Base-by-base conservation (phyloP, 2,329 filamentous ascomycete species). In the Pseudodiploospora longispora region DNA sequence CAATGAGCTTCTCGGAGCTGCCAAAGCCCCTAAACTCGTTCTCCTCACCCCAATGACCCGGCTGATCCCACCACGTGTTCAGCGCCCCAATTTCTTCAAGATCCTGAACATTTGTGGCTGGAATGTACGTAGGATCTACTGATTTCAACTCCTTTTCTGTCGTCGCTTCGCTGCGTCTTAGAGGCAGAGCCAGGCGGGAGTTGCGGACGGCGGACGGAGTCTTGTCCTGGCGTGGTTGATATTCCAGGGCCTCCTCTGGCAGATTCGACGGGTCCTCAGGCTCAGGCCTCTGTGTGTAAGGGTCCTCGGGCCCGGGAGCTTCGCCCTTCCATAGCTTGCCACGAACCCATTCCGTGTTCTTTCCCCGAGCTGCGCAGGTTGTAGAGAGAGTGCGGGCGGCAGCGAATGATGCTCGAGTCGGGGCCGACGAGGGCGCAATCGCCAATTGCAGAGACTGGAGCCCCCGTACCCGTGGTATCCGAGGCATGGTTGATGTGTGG, bases 51-150 rank as follows among this genome's bases (percentile, higher is more conserved):
- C 76, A 80, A 54, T 78, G 67, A n/a, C 65, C 64, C n/a, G 63
- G 60, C 41, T 65, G 58, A 6, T 77, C 67, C 75, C 76, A 81
- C 76, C 75, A 81, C 28, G 59, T 61, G 31, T 61, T 61, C 33
- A 77, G 47, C 1, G 69, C 64, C 35, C 68, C 69, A 9, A 78
- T 67, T 40, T 69, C 62, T 48, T 72, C 68, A 3, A 80, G 63
- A 0, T 63, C 72, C 0, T 67, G 63, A 6, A 65, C 64, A 4
- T 59, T 61, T 10, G 60, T 59, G 10, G 76, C 77, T 3, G 75
- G 74, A 4, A 59, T 55, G 56, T 80, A 80, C 6, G 53, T 56
- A 8, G 63, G 55, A 30, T 65, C 59, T 6, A 52, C 39, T 6
- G 58, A 50, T 45, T 54, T 44, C 6, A 59, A 19, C 37, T 63